Evolutionary conservation across 176 grass and related monocot genomes (phyloP).

Genomic region (Tillandsia leiboldiana): DNA sequence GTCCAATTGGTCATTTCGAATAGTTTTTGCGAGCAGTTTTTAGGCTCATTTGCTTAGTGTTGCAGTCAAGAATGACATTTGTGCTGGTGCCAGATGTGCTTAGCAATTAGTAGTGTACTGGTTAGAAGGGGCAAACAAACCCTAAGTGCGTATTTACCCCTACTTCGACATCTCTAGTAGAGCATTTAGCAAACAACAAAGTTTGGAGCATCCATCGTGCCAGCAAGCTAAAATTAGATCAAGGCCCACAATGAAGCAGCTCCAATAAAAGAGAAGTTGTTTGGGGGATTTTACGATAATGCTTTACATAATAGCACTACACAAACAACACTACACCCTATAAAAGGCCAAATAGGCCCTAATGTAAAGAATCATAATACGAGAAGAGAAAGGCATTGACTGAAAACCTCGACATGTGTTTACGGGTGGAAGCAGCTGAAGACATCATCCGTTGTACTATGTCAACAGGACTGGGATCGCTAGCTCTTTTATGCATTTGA

Average conservation of each 20-base stretch:
- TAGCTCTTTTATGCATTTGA: slow-evolving; percentile 69
- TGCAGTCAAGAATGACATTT: no score
- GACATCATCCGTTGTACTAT: slow-evolving; percentile 86
- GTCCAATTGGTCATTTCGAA: no score
- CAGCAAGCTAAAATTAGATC: not conserved
- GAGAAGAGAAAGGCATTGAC: slow-evolving; percentile 4
- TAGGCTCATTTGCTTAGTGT: no score
- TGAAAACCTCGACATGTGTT: slow-evolving; percentile 95
- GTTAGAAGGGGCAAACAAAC: not conserved
- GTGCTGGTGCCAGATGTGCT: no score
- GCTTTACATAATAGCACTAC: slow-evolving; percentile 5
- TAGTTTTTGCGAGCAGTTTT: no score
- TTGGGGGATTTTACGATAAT: no score
- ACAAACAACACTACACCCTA: not conserved
- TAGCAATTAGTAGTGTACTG: no score
- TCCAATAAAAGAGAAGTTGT: not conserved
- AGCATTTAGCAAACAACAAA: not conserved
- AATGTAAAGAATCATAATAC: not conserved
- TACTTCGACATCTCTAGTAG: not conserved
- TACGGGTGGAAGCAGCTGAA: slow-evolving; percentile 60
- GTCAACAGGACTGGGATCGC: slow-evolving; percentile 68
- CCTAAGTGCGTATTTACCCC: not conserved
- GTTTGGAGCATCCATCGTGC: no score
- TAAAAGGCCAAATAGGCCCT: no score
- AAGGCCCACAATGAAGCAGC: not conserved